A percentile compares a stretch with the other conserved stretches of the same genome.
phyloP scores from a whole-genome alignment of 495 filamentous ascomycete genomes.

The Pyrenula aspistea region DNA sequence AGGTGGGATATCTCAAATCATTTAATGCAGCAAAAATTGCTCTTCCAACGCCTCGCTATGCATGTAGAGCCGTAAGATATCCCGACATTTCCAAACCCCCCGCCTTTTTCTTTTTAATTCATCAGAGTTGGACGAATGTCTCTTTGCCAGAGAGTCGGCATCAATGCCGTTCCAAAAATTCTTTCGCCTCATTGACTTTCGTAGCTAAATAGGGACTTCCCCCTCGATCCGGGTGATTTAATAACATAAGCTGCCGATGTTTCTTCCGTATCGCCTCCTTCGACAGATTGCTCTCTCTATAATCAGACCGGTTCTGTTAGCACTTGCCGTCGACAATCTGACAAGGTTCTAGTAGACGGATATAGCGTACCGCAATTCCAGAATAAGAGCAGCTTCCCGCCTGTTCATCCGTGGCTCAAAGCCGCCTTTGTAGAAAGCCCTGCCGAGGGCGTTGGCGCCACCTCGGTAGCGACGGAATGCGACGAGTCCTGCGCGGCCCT shows the following conservation, averaged over 20 bases:
- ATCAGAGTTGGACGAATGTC: no score
- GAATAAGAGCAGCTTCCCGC: slow-evolving; percentile 80
- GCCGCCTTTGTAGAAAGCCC: slow-evolving; percentile 91
- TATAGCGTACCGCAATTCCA: slow-evolving; percentile 68
- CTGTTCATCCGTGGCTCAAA: slow-evolving; percentile 91
- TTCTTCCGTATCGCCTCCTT: slow-evolving; percentile 94
- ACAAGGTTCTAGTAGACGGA: background rate
- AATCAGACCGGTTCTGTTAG: background rate
- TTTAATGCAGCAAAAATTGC: no score
- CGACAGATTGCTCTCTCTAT: slow-evolving; percentile 69
- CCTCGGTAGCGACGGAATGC: slow-evolving; percentile 75
- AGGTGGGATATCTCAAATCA: no score
- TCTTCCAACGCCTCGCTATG: no score
- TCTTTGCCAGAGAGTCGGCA: no score
- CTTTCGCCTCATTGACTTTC: slow-evolving; percentile 97
- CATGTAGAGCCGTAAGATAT: no score
- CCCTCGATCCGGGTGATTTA: slow-evolving; percentile 96
- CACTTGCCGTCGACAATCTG: slow-evolving; percentile 1
- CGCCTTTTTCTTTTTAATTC: no score
- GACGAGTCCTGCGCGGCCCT: slow-evolving; percentile 87
- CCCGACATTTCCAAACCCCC: no score
- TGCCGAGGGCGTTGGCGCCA: slow-evolving; percentile 65
- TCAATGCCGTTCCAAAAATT: slow-evolving; percentile 55
- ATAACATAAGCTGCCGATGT: slow-evolving; percentile 89
- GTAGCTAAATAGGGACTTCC: slow-evolving; percentile 93